Evolutionary conservation across 441 rosid genomes (phyloP).

Genomic region (Hypseocharis bilobata): DNA sequence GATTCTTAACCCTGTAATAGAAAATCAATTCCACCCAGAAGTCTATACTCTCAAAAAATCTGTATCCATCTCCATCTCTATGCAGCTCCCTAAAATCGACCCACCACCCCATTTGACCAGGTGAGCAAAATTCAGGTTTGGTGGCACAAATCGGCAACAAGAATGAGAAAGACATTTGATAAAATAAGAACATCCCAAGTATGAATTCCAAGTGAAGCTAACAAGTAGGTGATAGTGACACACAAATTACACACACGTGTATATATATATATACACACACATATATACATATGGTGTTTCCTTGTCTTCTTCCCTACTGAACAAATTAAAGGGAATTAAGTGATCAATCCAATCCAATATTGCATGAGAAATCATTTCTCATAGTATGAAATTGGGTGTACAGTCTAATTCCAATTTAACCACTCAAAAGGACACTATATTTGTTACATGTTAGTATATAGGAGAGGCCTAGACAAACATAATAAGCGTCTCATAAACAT

Average conservation of each 20-base stretch:
- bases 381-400: no score
- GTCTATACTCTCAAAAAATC: conserved; percentile 6
- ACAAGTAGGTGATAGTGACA: conserved; percentile 34
- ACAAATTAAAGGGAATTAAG: no score
- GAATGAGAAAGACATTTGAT: conserved; percentile 19
- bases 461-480: no score
- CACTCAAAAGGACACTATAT: no score
- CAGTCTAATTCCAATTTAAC: no score
- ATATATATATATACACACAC: conserved; percentile 8
- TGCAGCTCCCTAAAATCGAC: conserved; percentile 27
- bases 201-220: conserved; percentile 51
- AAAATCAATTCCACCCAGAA: conserved; percentile 4
- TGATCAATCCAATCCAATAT: no score
- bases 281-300: no score
- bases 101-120: conserved; percentile 29
- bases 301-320: no score
- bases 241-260: neutral
- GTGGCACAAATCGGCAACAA: conserved; percentile 23
- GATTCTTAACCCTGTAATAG: neutral
- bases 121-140: conserved; percentile 26
- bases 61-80: neutral
- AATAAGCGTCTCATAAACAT: no score
- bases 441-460: no score
- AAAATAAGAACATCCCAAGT: conserved; percentile 24
- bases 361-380: no score